phyloP scores from a whole-genome alignment of 176 grass and related monocot species.

The Miscanthus lutarioriparius region DNA sequence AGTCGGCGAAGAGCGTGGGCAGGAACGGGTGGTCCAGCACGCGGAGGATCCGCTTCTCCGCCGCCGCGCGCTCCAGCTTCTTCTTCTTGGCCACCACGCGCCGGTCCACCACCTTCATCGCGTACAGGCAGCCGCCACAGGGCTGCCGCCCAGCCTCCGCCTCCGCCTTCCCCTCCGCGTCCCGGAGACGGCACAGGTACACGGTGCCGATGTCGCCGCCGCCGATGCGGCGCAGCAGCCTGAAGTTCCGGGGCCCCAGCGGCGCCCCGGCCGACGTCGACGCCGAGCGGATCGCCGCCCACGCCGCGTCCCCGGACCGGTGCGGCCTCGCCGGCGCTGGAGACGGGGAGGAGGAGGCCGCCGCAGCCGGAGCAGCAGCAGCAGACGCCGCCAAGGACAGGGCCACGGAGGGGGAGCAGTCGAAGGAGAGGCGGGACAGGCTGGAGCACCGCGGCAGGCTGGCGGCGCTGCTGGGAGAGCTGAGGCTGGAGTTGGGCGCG shows the following conservation, averaged over 20 bases:
- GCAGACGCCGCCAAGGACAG: background rate
- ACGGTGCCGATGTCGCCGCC: constrained; percentile 87
- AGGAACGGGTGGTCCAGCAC: constrained; percentile 84
- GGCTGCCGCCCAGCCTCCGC: background rate
- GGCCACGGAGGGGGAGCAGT: constrained; percentile 7
- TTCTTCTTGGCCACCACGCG: constrained; percentile 51
- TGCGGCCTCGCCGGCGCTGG: constrained; percentile 43
- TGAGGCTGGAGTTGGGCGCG: constrained; percentile 70
- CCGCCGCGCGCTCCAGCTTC: constrained; percentile 68
- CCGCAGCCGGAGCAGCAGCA: background rate
- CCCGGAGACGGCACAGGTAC: constrained; percentile 71
- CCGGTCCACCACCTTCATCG: constrained; percentile 97
- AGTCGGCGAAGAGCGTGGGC: constrained; percentile 80
- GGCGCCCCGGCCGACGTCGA: constrained; percentile 1
- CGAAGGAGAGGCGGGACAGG: constrained; percentile 65
- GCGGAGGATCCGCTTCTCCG: constrained; percentile 72
- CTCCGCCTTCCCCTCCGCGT: background rate
- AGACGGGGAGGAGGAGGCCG: background rate
- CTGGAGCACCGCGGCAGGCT: constrained; percentile 60
- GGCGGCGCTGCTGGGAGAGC: constrained; percentile 50
- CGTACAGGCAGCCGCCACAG: constrained; percentile 36
- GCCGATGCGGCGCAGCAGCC: constrained; percentile 65
- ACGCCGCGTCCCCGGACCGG: constrained; percentile 49
- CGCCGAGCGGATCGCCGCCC: constrained; percentile 51
- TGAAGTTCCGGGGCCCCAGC: constrained; percentile 64